Percentiles rank a stretch among this genome's conserved stretches.
phyloP scores from a whole-genome alignment of 2,329 filamentous ascomycete species.

The Colletotrichum falcatum region DNA sequence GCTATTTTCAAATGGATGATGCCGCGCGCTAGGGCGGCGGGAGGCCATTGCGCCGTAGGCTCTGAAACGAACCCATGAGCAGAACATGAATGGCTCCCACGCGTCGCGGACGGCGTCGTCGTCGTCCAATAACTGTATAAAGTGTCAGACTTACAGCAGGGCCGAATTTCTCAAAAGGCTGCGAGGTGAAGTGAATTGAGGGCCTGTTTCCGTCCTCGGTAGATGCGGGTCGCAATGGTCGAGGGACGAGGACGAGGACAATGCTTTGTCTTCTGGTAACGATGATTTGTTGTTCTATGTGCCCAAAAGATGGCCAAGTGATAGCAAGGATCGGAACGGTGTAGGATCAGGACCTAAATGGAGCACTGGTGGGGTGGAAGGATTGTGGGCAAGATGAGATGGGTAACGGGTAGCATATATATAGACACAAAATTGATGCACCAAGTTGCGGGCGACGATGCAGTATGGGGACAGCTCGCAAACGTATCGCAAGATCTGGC shows the following conservation, averaged over 20 bases:
- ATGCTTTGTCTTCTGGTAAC: slow-evolving; percentile 28
- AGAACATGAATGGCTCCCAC: slow-evolving; percentile 17
- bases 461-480: slow-evolving; percentile 31
- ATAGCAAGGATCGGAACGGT: slow-evolving; percentile 20
- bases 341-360: neutral
- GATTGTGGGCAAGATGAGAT: slow-evolving; percentile 30
- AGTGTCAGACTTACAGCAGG: slow-evolving; percentile 28
- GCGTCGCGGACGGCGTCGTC: slow-evolving; percentile 4
- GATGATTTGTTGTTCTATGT: slow-evolving; percentile 2
- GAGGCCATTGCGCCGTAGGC: slow-evolving; percentile 34
- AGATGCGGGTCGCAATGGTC: slow-evolving; percentile 21
- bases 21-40: slow-evolving; percentile 37
- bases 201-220: slow-evolving; percentile 24
- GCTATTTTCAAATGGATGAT: slow-evolving; percentile 38
- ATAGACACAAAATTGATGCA: slow-evolving; percentile 36
- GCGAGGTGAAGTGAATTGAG: slow-evolving; percentile 8
- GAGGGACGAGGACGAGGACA: slow-evolving; percentile 14
- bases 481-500: slow-evolving; percentile 38
- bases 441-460: slow-evolving; percentile 30
- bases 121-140: slow-evolving; percentile 22
- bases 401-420: slow-evolving; percentile 37
- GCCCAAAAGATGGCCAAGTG: slow-evolving; percentile 11
- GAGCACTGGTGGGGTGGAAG: slow-evolving; percentile 29
- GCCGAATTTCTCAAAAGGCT: slow-evolving; percentile 11
- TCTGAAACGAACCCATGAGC: slow-evolving; percentile 35